phyloP scores from a whole-genome alignment of 768 basidiomycete species.

The Sarcodon aspratus region DNA sequence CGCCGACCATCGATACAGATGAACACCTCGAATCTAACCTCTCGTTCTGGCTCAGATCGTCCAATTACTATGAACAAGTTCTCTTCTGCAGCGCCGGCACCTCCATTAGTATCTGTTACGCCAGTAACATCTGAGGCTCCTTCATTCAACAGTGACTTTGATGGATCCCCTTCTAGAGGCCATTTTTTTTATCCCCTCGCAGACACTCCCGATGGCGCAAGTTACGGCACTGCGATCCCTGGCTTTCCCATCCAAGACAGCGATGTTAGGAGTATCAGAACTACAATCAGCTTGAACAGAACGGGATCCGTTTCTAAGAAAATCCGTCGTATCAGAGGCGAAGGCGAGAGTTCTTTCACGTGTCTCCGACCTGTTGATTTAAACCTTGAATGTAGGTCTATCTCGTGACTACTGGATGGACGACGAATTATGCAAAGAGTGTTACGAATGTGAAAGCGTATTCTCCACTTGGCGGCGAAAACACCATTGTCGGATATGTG shows the following conservation, averaged over 20 bases:
- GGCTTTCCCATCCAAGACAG: constrained; percentile 83
- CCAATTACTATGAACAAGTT: constrained; percentile 42
- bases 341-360: constrained; percentile 38
- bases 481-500: constrained; percentile 97
- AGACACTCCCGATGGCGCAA: constrained; percentile 44
- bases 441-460: constrained; percentile 89
- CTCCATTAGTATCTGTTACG: constrained; percentile 76
- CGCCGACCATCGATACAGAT: constrained; percentile 48
- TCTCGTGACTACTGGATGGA: constrained; percentile 99
- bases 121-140: constrained; percentile 76
- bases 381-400: constrained; percentile 37
- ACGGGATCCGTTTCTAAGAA: constrained; percentile 85
- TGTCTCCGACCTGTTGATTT: neutral
- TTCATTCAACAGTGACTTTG: constrained; percentile 55
- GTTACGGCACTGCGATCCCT: constrained; percentile 71
- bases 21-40: constrained; percentile 34
- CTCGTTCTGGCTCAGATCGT: constrained; percentile 41
- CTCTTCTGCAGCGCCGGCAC: constrained; percentile 47
- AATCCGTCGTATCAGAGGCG: constrained; percentile 81
- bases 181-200: constrained; percentile 39
- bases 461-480: constrained; percentile 94
- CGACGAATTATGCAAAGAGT: constrained; percentile 90
- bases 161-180: constrained; percentile 43
- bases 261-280: constrained; percentile 80
- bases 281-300: constrained; percentile 52